Evolutionary conservation across 169 alveolate genomes (phyloP).

Genomic region (Neospora caninum): DNA sequence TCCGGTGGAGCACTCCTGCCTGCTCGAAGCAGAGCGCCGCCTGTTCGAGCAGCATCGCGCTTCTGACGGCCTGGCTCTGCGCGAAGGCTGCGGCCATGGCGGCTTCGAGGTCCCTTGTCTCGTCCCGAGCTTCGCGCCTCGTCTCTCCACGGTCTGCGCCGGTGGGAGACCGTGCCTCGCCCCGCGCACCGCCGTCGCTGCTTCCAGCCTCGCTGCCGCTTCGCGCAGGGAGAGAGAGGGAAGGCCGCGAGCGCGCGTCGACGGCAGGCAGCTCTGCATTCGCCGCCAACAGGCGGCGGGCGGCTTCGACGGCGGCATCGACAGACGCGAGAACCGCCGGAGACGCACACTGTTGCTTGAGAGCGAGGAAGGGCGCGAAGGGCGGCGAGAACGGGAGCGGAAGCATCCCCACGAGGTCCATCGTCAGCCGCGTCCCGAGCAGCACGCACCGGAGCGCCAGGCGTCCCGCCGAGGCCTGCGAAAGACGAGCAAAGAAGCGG

Average conservation of each 20-base stretch:
- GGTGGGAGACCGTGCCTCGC: background rate
- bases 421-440: slow-evolving; percentile 52
- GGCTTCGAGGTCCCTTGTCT: background rate
- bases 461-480: slow-evolving; percentile 57
- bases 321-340: background rate
- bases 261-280: slow-evolving; percentile 54
- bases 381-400: slow-evolving; percentile 4
- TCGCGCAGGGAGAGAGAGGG: background rate
- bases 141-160: background rate
- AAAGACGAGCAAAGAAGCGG: background rate
- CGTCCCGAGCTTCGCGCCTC: background rate
- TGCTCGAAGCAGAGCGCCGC: slow-evolving; percentile 56
- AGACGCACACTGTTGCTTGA: background rate
- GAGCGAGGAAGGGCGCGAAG: background rate
- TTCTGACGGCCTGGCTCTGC: slow-evolving; percentile 50
- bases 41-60: slow-evolving; percentile 64
- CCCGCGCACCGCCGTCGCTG: background rate
- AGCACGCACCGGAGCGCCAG: slow-evolving; percentile 62
- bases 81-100: slow-evolving; percentile 6
- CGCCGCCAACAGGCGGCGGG: slow-evolving; percentile 50
- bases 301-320: slow-evolving; percentile 39
- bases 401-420: background rate
- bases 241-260: background rate
- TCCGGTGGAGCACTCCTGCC: slow-evolving; percentile 42
- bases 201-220: background rate